Conservation (phyloP, 805 yeast species). For the Kodamaea sagamina region DNA sequence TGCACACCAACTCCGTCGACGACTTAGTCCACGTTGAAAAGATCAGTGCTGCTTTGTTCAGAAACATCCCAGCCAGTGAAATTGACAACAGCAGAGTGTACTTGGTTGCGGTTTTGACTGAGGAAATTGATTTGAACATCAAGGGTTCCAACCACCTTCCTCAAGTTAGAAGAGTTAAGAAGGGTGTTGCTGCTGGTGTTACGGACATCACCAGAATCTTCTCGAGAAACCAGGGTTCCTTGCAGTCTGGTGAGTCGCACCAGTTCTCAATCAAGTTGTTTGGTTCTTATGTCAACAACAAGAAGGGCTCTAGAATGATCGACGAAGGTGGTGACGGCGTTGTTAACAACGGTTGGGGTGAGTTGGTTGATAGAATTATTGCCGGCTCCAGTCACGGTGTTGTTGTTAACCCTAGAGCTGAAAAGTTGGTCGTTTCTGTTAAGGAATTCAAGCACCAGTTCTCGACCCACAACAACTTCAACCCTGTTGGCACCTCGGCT, state of each 20-base stretch:
- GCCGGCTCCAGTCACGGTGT: constrained; percentile 73
- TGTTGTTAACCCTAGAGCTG: constrained; percentile 81
- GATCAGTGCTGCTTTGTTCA: constrained; percentile 76
- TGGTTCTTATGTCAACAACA: constrained; percentile 61
- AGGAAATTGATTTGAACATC: constrained; percentile 53
- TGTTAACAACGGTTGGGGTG: constrained; percentile 84
- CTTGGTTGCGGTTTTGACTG: constrained; percentile 74
- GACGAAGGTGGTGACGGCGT: constrained; percentile 16
- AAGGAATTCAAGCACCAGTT: constrained; percentile 67
- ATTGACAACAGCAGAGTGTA: constrained; percentile 66
- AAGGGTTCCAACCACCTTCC: constrained; percentile 30
- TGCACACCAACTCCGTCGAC: constrained; percentile 59
- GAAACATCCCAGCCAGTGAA: constrained; percentile 70
- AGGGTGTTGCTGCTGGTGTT: constrained; percentile 88
- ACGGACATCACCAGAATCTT: constrained; percentile 81
- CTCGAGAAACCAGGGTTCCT: constrained; percentile 60
- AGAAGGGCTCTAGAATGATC: constrained; percentile 29
- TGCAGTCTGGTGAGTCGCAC: constrained; percentile 63
- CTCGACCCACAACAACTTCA: constrained; percentile 16
- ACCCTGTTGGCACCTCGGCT: constrained; percentile 37
- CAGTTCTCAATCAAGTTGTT: constrained; percentile 71
- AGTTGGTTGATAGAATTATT: constrained; percentile 73
- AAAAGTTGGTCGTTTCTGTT: constrained; percentile 63
- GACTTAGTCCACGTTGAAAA: constrained; percentile 60
- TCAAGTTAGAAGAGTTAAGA: constrained; percentile 51